Base-by-base conservation (phyloP, 495 filamentous ascomycete species). In the Neurospora sublineolata region DNA sequence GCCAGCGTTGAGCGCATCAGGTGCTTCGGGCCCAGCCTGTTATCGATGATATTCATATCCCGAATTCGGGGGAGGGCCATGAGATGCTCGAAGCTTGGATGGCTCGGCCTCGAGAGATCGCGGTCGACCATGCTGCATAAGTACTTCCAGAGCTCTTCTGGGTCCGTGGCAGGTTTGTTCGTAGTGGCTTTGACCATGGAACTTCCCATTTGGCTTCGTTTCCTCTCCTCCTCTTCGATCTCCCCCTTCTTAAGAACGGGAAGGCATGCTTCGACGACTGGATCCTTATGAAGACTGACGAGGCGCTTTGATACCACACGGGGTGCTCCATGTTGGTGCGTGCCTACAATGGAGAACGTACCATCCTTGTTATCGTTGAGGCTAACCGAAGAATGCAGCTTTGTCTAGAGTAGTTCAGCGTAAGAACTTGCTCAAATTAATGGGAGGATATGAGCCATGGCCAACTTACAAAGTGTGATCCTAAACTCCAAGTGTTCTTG, bases 291-390 rank as follows among this genome's bases (percentile, higher is more conserved):
- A 8, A 64, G 23, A 64, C 27, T 64, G 52, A 64, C 30, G 14
- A 8, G 27, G 52, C 52, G 52, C 52, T 64, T 64, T 16, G 52
- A 64, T 64, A 64, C 27, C 12, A 33, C 52, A 36, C 52, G 52
- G 7, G 52, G 52, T 16, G 52, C 27, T 16, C 7, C 52, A 18
- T 30, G 30, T 33, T 8, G 27, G 7, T 64, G 52, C 14, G 52
- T 64, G 4, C 71, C 73, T 11, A 76, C 64, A 27, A 77, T 12
- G 0, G 79, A 76, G 18, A 84, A 72, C 0, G 80, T 83, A 0
- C 80, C 80, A 30, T 82, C 80, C 44, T 73, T 52, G 42, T 84
- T 83, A 58, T 84, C 81, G 18, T 82, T 82, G 8, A 83, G 58
- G 12, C 72, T 38, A 14, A 23, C 23, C 0, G 71, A 74, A 67